Evolutionary conservation across 345 rosid species (phyloP).

Genomic region (Triadica sebifera): DNA sequence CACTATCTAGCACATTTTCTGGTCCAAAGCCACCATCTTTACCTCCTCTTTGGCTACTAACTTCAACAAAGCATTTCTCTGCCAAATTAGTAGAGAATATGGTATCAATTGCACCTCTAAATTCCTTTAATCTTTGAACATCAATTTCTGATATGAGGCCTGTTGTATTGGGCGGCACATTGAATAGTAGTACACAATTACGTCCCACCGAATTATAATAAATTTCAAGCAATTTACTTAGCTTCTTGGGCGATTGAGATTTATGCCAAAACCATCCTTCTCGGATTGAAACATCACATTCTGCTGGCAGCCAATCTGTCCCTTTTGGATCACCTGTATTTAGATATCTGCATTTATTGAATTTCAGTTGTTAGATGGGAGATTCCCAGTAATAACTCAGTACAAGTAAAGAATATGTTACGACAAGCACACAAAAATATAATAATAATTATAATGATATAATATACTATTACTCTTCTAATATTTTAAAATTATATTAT

Average conservation of each 20-base stretch:
- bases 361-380: background rate
- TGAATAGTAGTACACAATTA: constrained; percentile 57
- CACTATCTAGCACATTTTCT: constrained; percentile 51
- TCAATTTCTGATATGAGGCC: constrained; percentile 61
- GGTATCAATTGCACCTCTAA: constrained; percentile 42
- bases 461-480: no score
- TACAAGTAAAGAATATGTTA: no score
- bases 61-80: constrained; percentile 31
- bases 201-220: constrained; percentile 68
- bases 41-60: constrained; percentile 64
- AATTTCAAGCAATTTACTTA: constrained; percentile 49
- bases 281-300: constrained; percentile 68
- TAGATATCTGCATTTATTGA: constrained; percentile 45
- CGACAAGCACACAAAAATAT: no score
- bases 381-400: background rate
- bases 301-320: constrained; percentile 63
- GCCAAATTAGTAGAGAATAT: constrained; percentile 54
- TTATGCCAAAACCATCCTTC: constrained; percentile 74
- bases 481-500: no score
- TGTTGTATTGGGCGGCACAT: constrained; percentile 64
- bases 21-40: constrained; percentile 51
- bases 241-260: constrained; percentile 48
- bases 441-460: no score
- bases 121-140: constrained; percentile 41
- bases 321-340: constrained; percentile 57